Evolutionary conservation across 345 rosid species (phyloP).

Genomic region (Populus simonii): DNA sequence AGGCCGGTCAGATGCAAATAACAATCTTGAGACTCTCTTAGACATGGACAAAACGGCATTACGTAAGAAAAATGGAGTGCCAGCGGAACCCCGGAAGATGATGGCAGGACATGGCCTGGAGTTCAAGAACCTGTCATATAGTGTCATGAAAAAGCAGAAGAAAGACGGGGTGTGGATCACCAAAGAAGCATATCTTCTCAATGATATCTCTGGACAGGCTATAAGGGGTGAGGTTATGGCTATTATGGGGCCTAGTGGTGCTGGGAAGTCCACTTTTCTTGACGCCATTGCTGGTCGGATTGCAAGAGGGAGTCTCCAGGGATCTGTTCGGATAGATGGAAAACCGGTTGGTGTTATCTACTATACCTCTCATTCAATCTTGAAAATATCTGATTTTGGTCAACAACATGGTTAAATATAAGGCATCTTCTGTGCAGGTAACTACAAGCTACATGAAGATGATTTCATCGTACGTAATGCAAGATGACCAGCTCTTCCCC

Average conservation of each 20-base stretch:
- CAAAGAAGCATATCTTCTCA: conserved; percentile 58
- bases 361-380: background rate
- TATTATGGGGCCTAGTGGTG: conserved; percentile 82
- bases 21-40: conserved; percentile 47
- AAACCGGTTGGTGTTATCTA: conserved; percentile 40
- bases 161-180: conserved; percentile 49
- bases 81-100: conserved; percentile 21
- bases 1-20: conserved; percentile 10
- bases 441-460: conserved; percentile 68
- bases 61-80: background rate
- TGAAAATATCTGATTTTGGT: background rate
- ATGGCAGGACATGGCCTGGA: conserved; percentile 53
- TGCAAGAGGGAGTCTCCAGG: conserved; percentile 66
- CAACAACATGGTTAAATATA: too few relatives aligned
- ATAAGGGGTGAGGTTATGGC: conserved; percentile 71
- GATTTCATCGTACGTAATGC: conserved; percentile 87
- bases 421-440: conserved; percentile 34
- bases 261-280: conserved; percentile 86
- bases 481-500: conserved; percentile 86
- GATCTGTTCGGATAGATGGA: conserved; percentile 67
- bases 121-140: conserved; percentile 54
- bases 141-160: conserved; percentile 54
- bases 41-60: conserved; percentile 36
- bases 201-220: conserved; percentile 74
- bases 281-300: conserved; percentile 86